phyloP scores from a whole-genome alignment of 2,329 filamentous ascomycete species.

The Alternaria angustiovoidea region DNA sequence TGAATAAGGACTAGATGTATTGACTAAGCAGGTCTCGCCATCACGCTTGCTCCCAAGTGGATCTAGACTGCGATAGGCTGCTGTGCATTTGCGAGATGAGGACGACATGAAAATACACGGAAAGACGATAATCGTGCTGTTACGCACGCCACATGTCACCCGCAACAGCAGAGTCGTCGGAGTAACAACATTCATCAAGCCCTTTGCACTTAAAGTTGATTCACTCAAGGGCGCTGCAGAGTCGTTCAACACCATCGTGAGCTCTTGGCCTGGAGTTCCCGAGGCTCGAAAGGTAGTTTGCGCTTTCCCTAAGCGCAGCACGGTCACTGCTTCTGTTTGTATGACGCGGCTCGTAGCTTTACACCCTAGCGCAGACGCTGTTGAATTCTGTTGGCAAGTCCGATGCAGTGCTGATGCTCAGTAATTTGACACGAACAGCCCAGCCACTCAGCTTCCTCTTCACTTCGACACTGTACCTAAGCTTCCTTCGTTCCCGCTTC shows the following conservation, averaged over 20 bases:
- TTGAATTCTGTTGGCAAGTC: neutral
- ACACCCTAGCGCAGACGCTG: neutral
- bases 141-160: neutral
- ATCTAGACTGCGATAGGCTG: neutral
- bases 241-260: neutral
- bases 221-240: neutral
- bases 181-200: neutral
- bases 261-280: neutral
- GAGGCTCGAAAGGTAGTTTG: neutral
- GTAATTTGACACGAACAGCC: neutral
- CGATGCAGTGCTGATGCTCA: slow-evolving; percentile 1
- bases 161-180: neutral
- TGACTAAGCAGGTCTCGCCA: neutral
- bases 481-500: neutral
- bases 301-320: neutral
- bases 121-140: neutral
- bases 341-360: neutral
- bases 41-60: neutral
- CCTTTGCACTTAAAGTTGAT: neutral
- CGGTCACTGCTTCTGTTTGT: neutral
- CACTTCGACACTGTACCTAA: neutral
- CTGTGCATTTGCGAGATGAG: neutral
- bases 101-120: neutral
- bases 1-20: neutral
- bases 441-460: neutral